Conservation (phyloP, 2,329 filamentous ascomycete genomes). For the Ceratocystis cubensis region DNA sequence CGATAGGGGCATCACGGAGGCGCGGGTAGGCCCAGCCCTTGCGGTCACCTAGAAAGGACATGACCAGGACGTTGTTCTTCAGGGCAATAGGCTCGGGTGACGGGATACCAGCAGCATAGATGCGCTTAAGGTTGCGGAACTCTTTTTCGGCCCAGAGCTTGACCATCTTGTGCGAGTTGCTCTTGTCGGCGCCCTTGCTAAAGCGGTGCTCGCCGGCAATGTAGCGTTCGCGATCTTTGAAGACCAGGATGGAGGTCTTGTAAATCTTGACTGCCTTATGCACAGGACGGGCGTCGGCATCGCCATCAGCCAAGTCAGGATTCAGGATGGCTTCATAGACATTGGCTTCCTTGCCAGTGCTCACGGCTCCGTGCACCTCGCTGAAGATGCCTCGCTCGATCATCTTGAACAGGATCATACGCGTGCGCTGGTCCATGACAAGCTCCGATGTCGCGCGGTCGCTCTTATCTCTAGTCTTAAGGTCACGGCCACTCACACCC, state of each 20-base stretch:
- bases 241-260: constrained; percentile 94
- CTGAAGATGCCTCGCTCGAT: constrained; percentile 83
- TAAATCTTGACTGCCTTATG: constrained; percentile 96
- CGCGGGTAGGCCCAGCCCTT: constrained; percentile 82
- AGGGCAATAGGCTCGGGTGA: constrained; percentile 82
- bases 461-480: constrained; percentile 67
- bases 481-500: constrained; percentile 27
- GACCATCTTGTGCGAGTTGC: constrained; percentile 92
- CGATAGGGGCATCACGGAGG: constrained; percentile 73
- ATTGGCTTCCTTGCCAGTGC: constrained; percentile 95
- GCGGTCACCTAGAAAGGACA: constrained; percentile 80
- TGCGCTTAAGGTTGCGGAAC: constrained; percentile 79
- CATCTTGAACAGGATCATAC: constrained; percentile 92
- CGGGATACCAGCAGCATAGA: constrained; percentile 72
- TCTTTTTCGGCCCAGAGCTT: constrained; percentile 99
- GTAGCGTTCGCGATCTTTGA: constrained; percentile 95
- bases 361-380: constrained; percentile 88
- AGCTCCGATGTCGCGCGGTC: constrained; percentile 91
- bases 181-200: constrained; percentile 81
- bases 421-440: constrained; percentile 83
- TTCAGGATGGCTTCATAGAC: constrained; percentile 79
- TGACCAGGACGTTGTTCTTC: constrained; percentile 87
- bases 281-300: constrained; percentile 40
- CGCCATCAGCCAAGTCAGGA: constrained; percentile 43
- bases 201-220: constrained; percentile 92